Percentiles rank a stretch among this genome's conserved stretches.
These are phyloP conservation scores for Amborella trichopoda DNA, from an alignment of 164 flowering plant genomes.

Conservation along the genomic window DNA sequence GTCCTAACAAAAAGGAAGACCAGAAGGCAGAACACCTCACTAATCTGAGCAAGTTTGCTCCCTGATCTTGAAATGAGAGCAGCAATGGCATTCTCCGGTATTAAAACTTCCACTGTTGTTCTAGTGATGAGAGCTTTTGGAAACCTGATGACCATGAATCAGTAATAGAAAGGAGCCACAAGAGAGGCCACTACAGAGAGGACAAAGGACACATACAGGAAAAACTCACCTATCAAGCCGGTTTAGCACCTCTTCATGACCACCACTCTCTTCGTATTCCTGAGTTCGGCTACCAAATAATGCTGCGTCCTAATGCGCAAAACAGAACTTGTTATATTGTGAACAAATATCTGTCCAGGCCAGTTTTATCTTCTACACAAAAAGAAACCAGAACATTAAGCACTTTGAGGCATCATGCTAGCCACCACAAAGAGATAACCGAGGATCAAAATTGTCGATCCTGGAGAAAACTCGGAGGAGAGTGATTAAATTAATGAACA, in stretches of 20 bases:
- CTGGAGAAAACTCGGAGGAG: no score
- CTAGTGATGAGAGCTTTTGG: conserved; percentile 69
- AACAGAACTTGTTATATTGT: no score
- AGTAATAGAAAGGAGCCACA: background rate
- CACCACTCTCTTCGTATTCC: conserved; percentile 43
- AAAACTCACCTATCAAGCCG: conserved; percentile 36
- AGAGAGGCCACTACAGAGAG: no score
- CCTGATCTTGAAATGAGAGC: conserved; percentile 70
- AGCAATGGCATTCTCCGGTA: conserved; percentile 72
- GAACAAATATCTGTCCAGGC: no score
- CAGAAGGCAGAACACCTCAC: conserved; percentile 53
- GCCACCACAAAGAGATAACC: no score
- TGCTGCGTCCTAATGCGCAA: conserved; percentile 42
- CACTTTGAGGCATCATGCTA: no score
- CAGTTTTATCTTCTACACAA: no score
- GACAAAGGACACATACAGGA: conserved; percentile 1
- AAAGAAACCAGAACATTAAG: no score
- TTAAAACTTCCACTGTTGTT: conserved; percentile 79
- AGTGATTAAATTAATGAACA: no score
- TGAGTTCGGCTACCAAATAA: conserved; percentile 23
- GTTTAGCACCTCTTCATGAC: conserved; percentile 44
- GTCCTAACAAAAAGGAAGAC: background rate
- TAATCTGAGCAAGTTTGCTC: conserved; percentile 79
- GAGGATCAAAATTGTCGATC: no score
- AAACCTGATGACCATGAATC: conserved; percentile 24